phyloP scores from a whole-genome alignment of 1,284 basidiomycete species.

The Inonotus obliquus region DNA sequence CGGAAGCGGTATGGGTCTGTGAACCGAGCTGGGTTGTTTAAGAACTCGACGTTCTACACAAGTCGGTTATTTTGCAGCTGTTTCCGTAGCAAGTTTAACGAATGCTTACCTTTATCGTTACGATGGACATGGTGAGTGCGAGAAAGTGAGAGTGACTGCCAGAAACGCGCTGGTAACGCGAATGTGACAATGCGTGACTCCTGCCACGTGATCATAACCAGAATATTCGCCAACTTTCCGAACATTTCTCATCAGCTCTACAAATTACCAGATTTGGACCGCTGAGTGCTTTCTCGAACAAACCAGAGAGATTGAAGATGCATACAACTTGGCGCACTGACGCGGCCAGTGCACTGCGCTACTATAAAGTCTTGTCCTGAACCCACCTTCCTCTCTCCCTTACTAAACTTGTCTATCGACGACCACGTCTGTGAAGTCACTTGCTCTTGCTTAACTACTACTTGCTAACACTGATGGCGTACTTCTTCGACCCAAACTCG shows the following conservation, averaged over 20 bases:
- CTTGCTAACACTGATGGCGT: constrained; percentile 4
- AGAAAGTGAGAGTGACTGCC: neutral
- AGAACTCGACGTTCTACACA: constrained; percentile 73
- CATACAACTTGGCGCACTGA: neutral
- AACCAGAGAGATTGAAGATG: neutral
- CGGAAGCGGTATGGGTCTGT: constrained; percentile 90
- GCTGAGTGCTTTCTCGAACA: neutral
- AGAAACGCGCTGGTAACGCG: neutral
- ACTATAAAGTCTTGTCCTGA: neutral
- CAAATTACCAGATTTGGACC: neutral
- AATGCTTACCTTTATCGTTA: constrained; percentile 15
- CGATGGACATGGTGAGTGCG: constrained; percentile 16
- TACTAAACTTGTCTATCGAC: neutral
- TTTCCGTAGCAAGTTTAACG: neutral
- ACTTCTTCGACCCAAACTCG: constrained; percentile 7
- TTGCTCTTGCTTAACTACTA: neutral
- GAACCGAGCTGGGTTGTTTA: constrained; percentile 92
- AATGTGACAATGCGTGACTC: neutral
- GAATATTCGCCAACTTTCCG: neutral
- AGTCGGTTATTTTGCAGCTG: neutral
- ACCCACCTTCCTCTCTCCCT: neutral
- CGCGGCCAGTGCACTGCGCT: neutral
- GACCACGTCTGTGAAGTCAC: neutral
- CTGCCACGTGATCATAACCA: neutral
- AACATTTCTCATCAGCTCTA: neutral